Percentiles rank a stretch among this genome's conserved stretches.
These are phyloP conservation scores for Boletus coccyginus DNA, from an alignment of 768 basidiomycete genomes.

Conservation along the genomic window DNA sequence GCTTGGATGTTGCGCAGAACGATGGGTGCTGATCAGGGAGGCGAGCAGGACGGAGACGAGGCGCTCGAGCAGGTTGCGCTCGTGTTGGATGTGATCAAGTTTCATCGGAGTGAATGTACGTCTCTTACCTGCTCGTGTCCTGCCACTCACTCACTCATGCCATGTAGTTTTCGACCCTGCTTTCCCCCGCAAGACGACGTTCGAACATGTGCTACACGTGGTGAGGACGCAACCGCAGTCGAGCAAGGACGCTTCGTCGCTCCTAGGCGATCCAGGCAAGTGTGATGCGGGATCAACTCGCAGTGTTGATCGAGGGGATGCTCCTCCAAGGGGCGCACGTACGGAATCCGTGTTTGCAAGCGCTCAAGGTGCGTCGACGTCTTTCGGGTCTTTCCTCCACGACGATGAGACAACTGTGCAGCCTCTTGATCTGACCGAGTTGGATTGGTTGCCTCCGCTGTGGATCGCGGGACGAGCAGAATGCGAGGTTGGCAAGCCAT, in stretches of 20 bases:
- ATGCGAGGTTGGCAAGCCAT: slow-evolving; percentile 72
- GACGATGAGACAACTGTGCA: slow-evolving; percentile 28
- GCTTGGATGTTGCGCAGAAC: slow-evolving; percentile 59
- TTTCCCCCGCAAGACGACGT: slow-evolving; percentile 72
- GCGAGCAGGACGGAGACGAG: slow-evolving; percentile 45
- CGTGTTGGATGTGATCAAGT: slow-evolving; percentile 40
- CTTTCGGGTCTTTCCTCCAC: background rate
- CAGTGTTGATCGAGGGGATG: slow-evolving; percentile 66
- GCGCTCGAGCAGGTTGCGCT: slow-evolving; percentile 80
- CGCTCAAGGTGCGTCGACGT: slow-evolving; percentile 66
- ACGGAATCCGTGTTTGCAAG: slow-evolving; percentile 82
- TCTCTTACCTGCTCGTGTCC: slow-evolving; percentile 2
- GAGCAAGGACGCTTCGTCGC: slow-evolving; percentile 78
- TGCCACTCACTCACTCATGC: background rate
- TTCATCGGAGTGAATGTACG: slow-evolving; percentile 33
- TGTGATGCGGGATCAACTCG: slow-evolving; percentile 60
- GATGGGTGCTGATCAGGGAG: slow-evolving; percentile 43
- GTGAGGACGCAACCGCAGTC: slow-evolving; percentile 78
- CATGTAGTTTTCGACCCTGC: slow-evolving; percentile 58
- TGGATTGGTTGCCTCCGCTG: slow-evolving; percentile 88
- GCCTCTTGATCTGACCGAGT: slow-evolving; percentile 92
- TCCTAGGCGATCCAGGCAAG: slow-evolving; percentile 74
- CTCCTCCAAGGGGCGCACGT: slow-evolving; percentile 86
- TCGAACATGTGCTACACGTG: slow-evolving; percentile 67
- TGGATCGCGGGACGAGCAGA: slow-evolving; percentile 89